Evolutionary conservation across 108 stramenopile species (phyloP).

Genomic region (Pseudonitzschia pungens): DNA sequence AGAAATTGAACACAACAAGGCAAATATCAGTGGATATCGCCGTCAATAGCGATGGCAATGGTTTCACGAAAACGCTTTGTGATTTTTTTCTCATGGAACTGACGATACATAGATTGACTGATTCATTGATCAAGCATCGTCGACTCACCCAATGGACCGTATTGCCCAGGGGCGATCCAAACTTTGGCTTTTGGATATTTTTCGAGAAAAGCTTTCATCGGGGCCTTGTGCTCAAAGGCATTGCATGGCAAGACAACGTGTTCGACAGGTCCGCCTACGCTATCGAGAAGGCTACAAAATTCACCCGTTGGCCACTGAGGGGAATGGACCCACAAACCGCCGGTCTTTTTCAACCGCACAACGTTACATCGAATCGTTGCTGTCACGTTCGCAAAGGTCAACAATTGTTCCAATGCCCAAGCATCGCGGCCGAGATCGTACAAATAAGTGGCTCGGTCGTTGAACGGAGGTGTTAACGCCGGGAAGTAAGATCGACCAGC

Average conservation of each 20-base stretch:
- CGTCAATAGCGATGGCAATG: too few species aligned
- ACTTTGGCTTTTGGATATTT: constrained; percentile 49
- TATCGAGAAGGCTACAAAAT: constrained; percentile 51
- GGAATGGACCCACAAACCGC: constrained; percentile 54
- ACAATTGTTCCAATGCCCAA: constrained; percentile 66
- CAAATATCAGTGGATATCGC: too few species aligned
- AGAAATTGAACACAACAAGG: background rate
- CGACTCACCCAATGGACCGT: constrained; percentile 47
- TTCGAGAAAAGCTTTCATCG: constrained; percentile 41
- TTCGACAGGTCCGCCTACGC: constrained; percentile 38
- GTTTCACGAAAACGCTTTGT: too few species aligned
- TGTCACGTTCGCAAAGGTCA: constrained; percentile 67
- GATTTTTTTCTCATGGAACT: too few species aligned
- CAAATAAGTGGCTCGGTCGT: constrained; percentile 51
- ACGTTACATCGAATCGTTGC: constrained; percentile 61
- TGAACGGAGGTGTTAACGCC: constrained; percentile 54
- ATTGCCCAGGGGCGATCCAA: constrained; percentile 62
- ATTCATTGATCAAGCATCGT: background rate
- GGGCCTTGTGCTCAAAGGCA: constrained; percentile 61
- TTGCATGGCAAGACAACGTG: constrained; percentile 57
- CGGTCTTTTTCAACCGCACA: constrained; percentile 37
- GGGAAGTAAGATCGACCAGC: constrained; percentile 47
- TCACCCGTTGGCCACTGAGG: constrained; percentile 64
- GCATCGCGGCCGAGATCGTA: constrained; percentile 58
- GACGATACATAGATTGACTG: too few species aligned